Evolutionary conservation across 768 basidiomycete species (phyloP), one percentile per base, ranked within the genome.

Genomic region (Chalciporus sphaerocephalus): DNA sequence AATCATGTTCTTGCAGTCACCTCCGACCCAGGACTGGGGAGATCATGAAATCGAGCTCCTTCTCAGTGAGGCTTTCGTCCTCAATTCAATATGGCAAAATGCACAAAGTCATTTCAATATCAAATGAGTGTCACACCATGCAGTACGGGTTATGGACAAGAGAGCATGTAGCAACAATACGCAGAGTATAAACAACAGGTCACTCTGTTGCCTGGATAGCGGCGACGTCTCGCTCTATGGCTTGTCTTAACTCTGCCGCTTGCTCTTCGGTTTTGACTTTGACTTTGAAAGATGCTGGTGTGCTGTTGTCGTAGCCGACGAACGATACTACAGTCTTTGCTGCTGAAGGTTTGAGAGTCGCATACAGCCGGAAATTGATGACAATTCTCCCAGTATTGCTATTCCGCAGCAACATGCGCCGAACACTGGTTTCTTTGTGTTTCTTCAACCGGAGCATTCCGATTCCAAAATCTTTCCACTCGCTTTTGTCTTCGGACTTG

Each of bases 21-120:
- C 92, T 4, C 92, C 92, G 12, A 94, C 92, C 6, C 90, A 93
- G 61, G 81, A 79, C 44, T 99, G 96, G 96, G 83, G 85, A 17
- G 94, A 98, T 64, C 87, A 94, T 57, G 92, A 98, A 59, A 85
- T 98, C 37, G 92, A 97, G 61, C 79, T 98, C 70, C 79, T 99
- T 25, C 81, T 99, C 37, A 91, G 88, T 58, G 91, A 97, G 68
- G 95, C 96, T 1, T 99, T 95, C 61, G 87, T 98, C 17, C 82
- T 92, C 56, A 90, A 85, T 54, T 91, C 87, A 22, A 87, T 88
- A 67, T 92, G 90, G 90, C 89, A 92, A 53, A 91, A 92, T 56
- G 90, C 90, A 5, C 90, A 91, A 60, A 90, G 87, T 60, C 90
- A 92, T 65, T 85, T 92, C 65, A 76, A 69, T 34, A 81, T 69